A percentile compares a stretch with the other conserved stretches of the same genome.
These are phyloP conservation scores for Botrytis hyacinthi DNA, from an alignment of 2,329 filamentous ascomycete species.

Conservation along the genomic window DNA sequence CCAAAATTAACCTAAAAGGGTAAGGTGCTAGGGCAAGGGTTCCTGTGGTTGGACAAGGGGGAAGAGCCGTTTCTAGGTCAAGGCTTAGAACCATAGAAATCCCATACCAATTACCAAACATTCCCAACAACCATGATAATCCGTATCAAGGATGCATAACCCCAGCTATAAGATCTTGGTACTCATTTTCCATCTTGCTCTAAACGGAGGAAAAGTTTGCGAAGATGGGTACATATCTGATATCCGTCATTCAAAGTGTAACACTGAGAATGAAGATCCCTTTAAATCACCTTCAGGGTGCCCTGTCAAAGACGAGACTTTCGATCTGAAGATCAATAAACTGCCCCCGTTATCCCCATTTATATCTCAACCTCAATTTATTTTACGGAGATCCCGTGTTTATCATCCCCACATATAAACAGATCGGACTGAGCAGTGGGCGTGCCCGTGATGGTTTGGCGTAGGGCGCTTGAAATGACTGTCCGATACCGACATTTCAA, in stretches of 20 bases:
- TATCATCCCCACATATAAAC: conserved; percentile 8
- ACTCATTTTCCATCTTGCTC: background rate
- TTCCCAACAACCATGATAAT: background rate
- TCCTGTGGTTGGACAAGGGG: background rate
- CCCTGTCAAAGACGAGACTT: conserved; percentile 12
- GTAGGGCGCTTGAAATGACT: background rate
- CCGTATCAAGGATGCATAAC: background rate
- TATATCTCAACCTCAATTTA: conserved; percentile 16
- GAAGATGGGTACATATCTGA: background rate
- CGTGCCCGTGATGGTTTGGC: background rate
- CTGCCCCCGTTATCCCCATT: background rate
- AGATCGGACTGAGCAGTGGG: conserved; percentile 7
- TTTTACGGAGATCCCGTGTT: conserved; percentile 15
- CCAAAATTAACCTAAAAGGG: conserved; percentile 15
- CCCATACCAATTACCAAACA: background rate
- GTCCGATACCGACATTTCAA: background rate
- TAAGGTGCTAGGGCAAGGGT: conserved; percentile 11
- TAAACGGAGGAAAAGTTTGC: background rate
- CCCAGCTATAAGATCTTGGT: conserved; percentile 9
- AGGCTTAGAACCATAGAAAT: background rate
- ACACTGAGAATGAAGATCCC: background rate
- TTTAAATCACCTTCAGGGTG: conserved; percentile 3
- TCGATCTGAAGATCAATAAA: conserved; percentile 17
- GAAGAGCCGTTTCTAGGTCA: conserved; percentile 21
- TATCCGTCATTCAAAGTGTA: background rate